Evolutionary conservation across 2,329 filamentous ascomycete genomes (phyloP).

Genomic region (Sarocladium brachiariae): DNA sequence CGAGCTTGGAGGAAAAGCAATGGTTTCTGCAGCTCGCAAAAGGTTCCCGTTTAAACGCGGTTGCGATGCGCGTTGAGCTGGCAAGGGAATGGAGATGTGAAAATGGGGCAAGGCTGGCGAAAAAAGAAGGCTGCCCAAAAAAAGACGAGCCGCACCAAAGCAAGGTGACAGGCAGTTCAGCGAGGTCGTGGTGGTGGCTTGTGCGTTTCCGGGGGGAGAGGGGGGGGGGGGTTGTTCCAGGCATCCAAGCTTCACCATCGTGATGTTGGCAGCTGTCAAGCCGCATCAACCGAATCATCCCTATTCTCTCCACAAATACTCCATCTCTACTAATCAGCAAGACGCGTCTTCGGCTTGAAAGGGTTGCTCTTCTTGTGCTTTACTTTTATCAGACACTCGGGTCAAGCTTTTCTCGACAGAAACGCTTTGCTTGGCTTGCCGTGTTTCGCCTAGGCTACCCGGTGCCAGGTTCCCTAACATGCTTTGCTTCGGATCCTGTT

Average conservation of each 20-base stretch:
- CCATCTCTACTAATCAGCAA: too few species aligned
- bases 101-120: neutral
- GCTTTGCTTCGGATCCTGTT: neutral
- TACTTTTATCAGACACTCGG: too few species aligned
- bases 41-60: too few species aligned
- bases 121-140: constrained; percentile 1
- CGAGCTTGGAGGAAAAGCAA: neutral
- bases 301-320: too few species aligned
- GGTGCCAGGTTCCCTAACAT: neutral
- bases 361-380: too few species aligned
- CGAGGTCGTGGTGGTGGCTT: neutral
- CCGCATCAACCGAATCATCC: too few species aligned
- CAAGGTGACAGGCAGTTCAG: neutral
- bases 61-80: constrained; percentile 8
- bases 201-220: too few species aligned
- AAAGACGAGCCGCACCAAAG: neutral
- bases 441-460: constrained; percentile 2
- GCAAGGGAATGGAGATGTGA: neutral
- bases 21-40: too few species aligned
- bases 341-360: too few species aligned
- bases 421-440: neutral
- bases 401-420: neutral
- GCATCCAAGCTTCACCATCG: too few species aligned
- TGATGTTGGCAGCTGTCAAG: too few species aligned
- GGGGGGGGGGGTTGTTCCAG: too few species aligned